A percentile compares a stretch with the other conserved stretches of the same genome.
These are phyloP conservation scores for Debaryomyces castellii DNA, from an alignment of 805 yeast genomes.

Conservation along the genomic window DNA sequence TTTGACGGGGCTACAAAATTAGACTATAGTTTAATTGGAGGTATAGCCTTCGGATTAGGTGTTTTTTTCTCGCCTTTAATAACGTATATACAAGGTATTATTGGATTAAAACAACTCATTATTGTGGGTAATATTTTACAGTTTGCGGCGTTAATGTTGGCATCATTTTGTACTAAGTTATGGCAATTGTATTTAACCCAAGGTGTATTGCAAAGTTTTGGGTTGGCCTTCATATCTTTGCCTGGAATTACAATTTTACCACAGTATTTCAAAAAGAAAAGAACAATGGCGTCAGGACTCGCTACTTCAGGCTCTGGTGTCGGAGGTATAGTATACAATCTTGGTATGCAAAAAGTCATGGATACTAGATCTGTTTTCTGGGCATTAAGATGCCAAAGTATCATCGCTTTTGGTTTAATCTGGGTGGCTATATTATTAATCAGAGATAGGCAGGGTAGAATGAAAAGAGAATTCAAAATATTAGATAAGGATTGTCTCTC, in stretches of 20 bases:
- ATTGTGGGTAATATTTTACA: slow-evolving; percentile 49
- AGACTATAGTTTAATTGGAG: slow-evolving; percentile 69
- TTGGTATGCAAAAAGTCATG: slow-evolving; percentile 48
- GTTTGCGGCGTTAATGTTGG: slow-evolving; percentile 56
- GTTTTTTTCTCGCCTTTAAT: slow-evolving; percentile 51
- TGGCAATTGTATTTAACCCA: slow-evolving; percentile 73
- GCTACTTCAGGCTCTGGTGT: slow-evolving; percentile 52
- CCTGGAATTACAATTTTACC: slow-evolving; percentile 64
- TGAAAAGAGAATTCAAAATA: slow-evolving; percentile 23
- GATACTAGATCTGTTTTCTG: slow-evolving; percentile 39
- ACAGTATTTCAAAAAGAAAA: slow-evolving; percentile 65
- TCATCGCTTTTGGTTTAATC: slow-evolving; percentile 27
- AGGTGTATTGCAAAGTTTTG: slow-evolving; percentile 62
- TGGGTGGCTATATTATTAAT: slow-evolving; percentile 21
- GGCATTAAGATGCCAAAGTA: slow-evolving; percentile 53
- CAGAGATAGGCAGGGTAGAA: slow-evolving; percentile 14
- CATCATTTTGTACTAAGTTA: slow-evolving; percentile 54
- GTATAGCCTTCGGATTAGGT: slow-evolving; percentile 60
- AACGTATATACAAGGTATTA: slow-evolving; percentile 42
- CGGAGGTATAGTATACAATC: slow-evolving; percentile 51
- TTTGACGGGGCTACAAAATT: slow-evolving; percentile 55
- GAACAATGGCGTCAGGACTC: slow-evolving; percentile 54
- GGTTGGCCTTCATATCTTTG: slow-evolving; percentile 54
- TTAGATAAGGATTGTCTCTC: slow-evolving; percentile 42
- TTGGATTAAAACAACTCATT: slow-evolving; percentile 43